A percentile compares a stretch with the other conserved stretches of the same genome.
These are phyloP conservation scores for Fraxinus ornus DNA, from an alignment of 305 asterid species.

Conservation along the genomic window DNA sequence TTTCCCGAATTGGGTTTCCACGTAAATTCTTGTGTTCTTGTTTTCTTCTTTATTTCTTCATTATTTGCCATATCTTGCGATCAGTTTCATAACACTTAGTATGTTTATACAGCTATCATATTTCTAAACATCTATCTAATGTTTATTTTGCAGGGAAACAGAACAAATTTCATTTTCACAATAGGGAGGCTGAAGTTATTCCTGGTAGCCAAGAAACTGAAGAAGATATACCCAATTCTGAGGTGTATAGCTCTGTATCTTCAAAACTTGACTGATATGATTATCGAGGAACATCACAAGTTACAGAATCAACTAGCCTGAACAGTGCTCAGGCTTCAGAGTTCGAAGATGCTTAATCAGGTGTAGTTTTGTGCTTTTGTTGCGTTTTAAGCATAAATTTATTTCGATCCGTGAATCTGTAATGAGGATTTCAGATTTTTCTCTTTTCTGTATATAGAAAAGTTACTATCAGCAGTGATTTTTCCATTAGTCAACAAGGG, in stretches of 20 bases:
- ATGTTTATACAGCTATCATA: constrained; percentile 5
- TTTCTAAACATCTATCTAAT: constrained; percentile 11
- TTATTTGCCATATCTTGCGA: too few species aligned
- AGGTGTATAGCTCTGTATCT: constrained; percentile 50
- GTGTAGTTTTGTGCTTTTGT: constrained; percentile 26
- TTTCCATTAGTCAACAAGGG: too few species aligned
- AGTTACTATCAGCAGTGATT: too few species aligned
- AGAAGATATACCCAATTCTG: constrained; percentile 49
- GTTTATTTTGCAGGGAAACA: constrained; percentile 60
- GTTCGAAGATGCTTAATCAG: constrained; percentile 92
- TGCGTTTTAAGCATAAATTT: too few species aligned
- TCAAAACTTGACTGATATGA: constrained; percentile 56
- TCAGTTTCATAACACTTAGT: too few species aligned
- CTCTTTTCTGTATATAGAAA: too few species aligned
- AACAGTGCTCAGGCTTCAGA: constrained; percentile 71
- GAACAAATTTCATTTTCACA: constrained; percentile 54
- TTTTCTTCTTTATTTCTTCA: too few species aligned
- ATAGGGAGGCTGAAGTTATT: constrained; percentile 48
- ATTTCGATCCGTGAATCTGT: too few species aligned
- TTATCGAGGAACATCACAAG: constrained; percentile 62
- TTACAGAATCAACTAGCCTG: constrained; percentile 68
- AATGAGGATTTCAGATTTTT: too few species aligned
- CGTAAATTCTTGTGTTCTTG: too few species aligned
- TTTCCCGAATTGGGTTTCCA: too few species aligned
- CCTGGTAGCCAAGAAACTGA: constrained; percentile 49